Evolutionary conservation across 495 filamentous ascomycete genomes (phyloP).

Genomic region (Tricharina praecox): DNA sequence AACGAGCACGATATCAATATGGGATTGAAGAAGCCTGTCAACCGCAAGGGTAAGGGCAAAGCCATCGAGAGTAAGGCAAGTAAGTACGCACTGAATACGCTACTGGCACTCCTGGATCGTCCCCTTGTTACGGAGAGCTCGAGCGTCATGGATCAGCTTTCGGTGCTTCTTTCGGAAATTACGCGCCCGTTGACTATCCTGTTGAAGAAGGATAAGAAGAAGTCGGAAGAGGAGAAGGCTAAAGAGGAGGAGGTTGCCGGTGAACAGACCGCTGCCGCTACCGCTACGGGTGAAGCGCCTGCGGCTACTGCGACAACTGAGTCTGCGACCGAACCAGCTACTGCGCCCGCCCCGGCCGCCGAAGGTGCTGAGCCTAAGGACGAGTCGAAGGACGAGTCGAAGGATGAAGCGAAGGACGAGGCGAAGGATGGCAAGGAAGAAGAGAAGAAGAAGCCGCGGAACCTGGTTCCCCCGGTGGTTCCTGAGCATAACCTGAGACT

Average conservation of each 20-base stretch:
- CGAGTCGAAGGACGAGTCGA: slow-evolving; percentile 30
- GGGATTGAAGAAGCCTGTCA: slow-evolving; percentile 54
- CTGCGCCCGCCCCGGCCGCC: slow-evolving; percentile 15
- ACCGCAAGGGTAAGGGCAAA: slow-evolving; percentile 77
- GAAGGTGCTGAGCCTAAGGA: slow-evolving; percentile 13
- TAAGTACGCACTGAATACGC: slow-evolving; percentile 79
- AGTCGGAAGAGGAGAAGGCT: slow-evolving; percentile 42
- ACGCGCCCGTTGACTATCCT: slow-evolving; percentile 72
- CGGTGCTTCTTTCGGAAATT: slow-evolving; percentile 67
- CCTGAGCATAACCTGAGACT: slow-evolving; percentile 79
- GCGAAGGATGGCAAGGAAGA: slow-evolving; percentile 35
- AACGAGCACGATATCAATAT: slow-evolving; percentile 76
- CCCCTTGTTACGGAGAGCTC: slow-evolving; percentile 89
- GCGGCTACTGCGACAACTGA: slow-evolving; percentile 12
- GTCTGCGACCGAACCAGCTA: slow-evolving; percentile 18
- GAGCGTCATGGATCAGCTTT: slow-evolving; percentile 83
- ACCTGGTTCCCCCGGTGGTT: slow-evolving; percentile 66
- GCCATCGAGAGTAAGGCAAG: slow-evolving; percentile 56
- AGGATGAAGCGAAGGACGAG: slow-evolving; percentile 27
- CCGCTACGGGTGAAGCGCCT: slow-evolving; percentile 19
- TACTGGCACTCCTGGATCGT: slow-evolving; percentile 75
- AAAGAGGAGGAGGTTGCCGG: slow-evolving; percentile 33
- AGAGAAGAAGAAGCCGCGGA: slow-evolving; percentile 53
- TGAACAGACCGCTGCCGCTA: slow-evolving; percentile 8
- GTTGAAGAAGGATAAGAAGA: slow-evolving; percentile 69